Percentiles rank a stretch among this genome's conserved stretches.
These are phyloP conservation scores for Quercus suber DNA, from an alignment of 306 rosid species.

Conservation along the genomic window DNA sequence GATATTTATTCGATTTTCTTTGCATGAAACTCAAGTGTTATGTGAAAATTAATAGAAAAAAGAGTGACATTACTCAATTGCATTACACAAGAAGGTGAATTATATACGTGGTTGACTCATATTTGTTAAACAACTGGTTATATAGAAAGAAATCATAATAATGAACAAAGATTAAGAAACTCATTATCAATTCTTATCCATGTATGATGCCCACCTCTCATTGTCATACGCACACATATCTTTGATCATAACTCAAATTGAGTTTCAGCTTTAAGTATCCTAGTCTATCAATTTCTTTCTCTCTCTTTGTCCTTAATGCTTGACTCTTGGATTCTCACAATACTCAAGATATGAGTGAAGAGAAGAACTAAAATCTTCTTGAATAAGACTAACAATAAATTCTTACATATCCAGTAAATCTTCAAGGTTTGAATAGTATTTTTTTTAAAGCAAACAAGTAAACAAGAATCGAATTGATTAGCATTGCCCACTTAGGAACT, in stretches of 20 bases:
- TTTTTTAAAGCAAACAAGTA: not conserved
- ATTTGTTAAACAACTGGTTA: not conserved
- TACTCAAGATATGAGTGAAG: not conserved
- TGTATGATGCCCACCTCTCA: no score
- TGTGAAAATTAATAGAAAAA: not conserved
- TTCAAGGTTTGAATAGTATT: not conserved
- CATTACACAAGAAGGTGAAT: not conserved
- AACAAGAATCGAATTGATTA: not conserved
- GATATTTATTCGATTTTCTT: not conserved
- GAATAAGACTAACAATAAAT: not conserved
- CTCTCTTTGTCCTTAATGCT: not conserved
- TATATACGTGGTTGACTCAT: not conserved
- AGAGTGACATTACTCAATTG: no score
- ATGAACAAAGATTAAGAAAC: not conserved
- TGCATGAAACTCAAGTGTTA: conserved; percentile 15
- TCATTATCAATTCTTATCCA: no score
- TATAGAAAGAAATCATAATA: not conserved
- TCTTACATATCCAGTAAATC: not conserved
- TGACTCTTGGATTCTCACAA: not conserved
- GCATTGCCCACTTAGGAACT: not conserved
- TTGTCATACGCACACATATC: no score
- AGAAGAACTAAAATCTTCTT: not conserved
- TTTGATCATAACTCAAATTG: not conserved
- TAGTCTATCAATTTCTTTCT: not conserved
- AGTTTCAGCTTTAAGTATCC: not conserved